phyloP scores from a whole-genome alignment of 2,329 filamentous ascomycete genomes.

The Proliferodiscus dingleyae region DNA sequence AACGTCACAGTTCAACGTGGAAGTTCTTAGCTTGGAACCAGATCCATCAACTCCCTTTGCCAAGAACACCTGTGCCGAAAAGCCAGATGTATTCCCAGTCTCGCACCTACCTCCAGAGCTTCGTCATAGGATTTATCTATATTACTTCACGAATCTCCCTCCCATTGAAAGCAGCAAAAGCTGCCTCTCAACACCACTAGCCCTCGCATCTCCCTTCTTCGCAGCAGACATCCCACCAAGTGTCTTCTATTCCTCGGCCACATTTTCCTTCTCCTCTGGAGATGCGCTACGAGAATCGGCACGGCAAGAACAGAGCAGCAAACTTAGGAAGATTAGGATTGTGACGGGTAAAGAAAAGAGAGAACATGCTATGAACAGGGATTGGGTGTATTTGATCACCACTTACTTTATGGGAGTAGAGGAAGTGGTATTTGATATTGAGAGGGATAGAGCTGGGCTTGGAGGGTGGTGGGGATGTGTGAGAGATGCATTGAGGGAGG shows the following conservation, averaged over 20 bases:
- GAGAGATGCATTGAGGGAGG: constrained; percentile 12
- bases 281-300: not conserved
- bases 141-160: constrained; percentile 6
- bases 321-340: not conserved
- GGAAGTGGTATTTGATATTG: constrained; percentile 10
- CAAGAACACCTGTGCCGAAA: too few relatives aligned
- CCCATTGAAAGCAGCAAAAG: not conserved
- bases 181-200: constrained; percentile 1
- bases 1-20: too few relatives aligned
- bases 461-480: constrained; percentile 12
- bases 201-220: not conserved
- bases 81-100: not conserved
- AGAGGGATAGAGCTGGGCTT: not conserved
- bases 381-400: constrained; percentile 8
- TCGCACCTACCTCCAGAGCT: constrained; percentile 8
- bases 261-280: constrained; percentile 3
- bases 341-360: not conserved
- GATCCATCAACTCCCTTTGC: too few relatives aligned
- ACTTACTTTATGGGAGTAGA: constrained; percentile 4
- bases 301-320: not conserved
- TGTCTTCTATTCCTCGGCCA: not conserved
- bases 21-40: too few relatives aligned
- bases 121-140: constrained; percentile 8
- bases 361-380: not conserved
- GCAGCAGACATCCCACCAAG: not conserved